Percentiles rank a stretch among this genome's conserved stretches.
These are phyloP conservation scores for Pythium biforme DNA, from an alignment of 352 stramenopile genomes.

Conservation along the genomic window DNA sequence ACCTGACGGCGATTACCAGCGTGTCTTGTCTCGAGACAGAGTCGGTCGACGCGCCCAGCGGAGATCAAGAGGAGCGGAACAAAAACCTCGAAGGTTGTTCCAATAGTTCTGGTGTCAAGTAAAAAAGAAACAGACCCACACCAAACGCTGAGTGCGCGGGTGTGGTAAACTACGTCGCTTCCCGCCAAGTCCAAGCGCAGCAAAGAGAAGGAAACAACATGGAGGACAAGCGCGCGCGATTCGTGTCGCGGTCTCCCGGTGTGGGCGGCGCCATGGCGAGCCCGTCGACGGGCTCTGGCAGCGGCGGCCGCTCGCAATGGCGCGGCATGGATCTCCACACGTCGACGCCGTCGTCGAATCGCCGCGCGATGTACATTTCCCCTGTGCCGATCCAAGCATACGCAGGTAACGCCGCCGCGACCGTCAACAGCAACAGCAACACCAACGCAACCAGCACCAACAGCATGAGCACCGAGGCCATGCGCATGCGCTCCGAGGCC, in stretches of 20 bases:
- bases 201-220: background rate
- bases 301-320: constrained; percentile 23
- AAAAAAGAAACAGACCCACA: constrained; percentile 4
- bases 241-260: constrained; percentile 10
- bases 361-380: constrained; percentile 24
- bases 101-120: background rate
- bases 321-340: constrained; percentile 32
- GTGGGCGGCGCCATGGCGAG: background rate
- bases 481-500: constrained; percentile 8
- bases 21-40: no score
- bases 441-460: no score
- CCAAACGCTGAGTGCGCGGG: background rate
- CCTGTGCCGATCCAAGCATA: background rate
- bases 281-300: background rate
- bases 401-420: background rate
- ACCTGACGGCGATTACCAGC: background rate
- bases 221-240: constrained; percentile 17
- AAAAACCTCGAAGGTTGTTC: background rate
- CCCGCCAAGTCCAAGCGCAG: no score
- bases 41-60: no score
- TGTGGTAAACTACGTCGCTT: background rate
- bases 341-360: constrained; percentile 18
- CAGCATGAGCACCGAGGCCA: background rate
- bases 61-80: background rate
- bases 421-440: no score